These are phyloP conservation scores for Exobasidium cylindrosporum DNA, from an alignment of 1,284 basidiomycete genomes.

Conservation along the genomic window DNA sequence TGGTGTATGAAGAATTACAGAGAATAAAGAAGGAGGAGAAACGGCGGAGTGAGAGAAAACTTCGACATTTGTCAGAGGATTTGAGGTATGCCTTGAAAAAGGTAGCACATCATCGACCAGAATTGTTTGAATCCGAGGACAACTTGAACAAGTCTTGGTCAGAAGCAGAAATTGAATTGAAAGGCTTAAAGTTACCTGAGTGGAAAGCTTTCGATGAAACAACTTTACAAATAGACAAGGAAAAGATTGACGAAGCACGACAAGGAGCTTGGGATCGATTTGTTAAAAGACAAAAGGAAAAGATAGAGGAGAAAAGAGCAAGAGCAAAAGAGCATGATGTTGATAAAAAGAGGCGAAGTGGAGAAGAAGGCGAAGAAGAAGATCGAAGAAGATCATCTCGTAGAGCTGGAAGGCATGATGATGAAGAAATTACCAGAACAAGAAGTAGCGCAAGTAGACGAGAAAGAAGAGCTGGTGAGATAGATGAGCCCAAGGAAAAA, in stretches of 20 bases:
- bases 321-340: not conserved
- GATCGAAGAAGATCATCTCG: not conserved
- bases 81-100: slow-evolving; percentile 92
- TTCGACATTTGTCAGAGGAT: slow-evolving; percentile 87
- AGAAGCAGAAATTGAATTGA: slow-evolving; percentile 22
- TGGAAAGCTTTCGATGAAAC: slow-evolving; percentile 14
- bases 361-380: slow-evolving; percentile 1
- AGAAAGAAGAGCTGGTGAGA: slow-evolving; percentile 8
- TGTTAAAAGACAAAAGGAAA: slow-evolving; percentile 40
- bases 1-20: slow-evolving; percentile 64
- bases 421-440: not conserved
- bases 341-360: not conserved
- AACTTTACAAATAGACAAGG: slow-evolving; percentile 17
- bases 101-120: slow-evolving; percentile 13
- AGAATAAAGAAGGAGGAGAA: slow-evolving; percentile 63
- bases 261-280: slow-evolving; percentile 47
- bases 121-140: slow-evolving; percentile 6
- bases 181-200: slow-evolving; percentile 20
- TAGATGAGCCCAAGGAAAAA: slow-evolving; percentile 5
- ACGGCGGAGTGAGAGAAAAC: slow-evolving; percentile 78
- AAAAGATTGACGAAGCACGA: slow-evolving; percentile 27
- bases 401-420: not conserved
- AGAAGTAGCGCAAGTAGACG: not conserved
- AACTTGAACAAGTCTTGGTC: slow-evolving; percentile 5
- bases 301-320: slow-evolving; percentile 6